These are phyloP conservation scores for Cladorrhinum sp. DNA, from an alignment of 2,329 filamentous ascomycete genomes.

Conservation along the genomic window DNA sequence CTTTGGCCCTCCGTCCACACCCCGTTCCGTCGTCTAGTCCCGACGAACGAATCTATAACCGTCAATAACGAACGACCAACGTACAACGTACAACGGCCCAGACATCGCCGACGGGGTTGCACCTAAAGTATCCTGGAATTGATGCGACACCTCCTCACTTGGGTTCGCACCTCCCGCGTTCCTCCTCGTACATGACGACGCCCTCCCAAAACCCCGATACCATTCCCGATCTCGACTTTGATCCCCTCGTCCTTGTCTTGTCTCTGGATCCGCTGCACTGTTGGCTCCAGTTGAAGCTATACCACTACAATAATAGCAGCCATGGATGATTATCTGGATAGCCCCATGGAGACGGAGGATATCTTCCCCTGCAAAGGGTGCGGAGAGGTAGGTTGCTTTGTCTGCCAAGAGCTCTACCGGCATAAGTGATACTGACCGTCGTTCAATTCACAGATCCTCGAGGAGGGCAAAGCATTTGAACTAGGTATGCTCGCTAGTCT, in stretches of 20 bases:
- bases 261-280: background rate
- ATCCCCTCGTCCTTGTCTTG: background rate
- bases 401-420: constrained; percentile 16
- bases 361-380: constrained; percentile 89
- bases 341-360: constrained; percentile 73
- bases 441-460: constrained; percentile 67
- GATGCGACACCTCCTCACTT: background rate
- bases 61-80: background rate
- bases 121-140: background rate
- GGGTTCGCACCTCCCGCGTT: background rate
- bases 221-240: background rate
- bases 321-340: constrained; percentile 62
- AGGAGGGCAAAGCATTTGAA: constrained; percentile 98
- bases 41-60: background rate
- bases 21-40: background rate
- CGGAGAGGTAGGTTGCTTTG: constrained; percentile 66
- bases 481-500: constrained; percentile 63
- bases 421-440: constrained; percentile 25
- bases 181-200: background rate
- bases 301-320: constrained; percentile 40
- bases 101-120: background rate
- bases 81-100: background rate
- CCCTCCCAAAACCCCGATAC: background rate
- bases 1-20: too few relatives aligned
- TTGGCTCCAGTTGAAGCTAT: background rate